Base-by-base conservation (phyloP, 2,329 filamentous ascomycete genomes). In the Fusarium sp. region DNA sequence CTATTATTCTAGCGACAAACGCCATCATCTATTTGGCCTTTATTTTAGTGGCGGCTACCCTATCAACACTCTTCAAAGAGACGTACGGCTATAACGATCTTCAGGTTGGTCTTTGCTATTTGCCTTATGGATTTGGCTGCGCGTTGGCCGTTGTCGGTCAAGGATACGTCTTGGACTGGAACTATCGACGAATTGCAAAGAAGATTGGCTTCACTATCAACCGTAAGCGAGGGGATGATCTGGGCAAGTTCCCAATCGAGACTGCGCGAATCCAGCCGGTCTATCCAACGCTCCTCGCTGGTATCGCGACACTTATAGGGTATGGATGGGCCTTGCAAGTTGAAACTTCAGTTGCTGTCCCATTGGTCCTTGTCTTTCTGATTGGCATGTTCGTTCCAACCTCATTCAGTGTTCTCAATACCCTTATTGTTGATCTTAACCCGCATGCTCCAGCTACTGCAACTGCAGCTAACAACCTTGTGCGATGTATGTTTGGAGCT, bases 121-220 rank as follows among this genome's bases (percentile, higher is more conserved):
- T 90, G 18, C 87, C 88, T 2, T 87, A 89, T 58, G 88, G 88
- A 1, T 76, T 85, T 6, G 87, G 87, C 8, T 88, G 86, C 65
- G 86, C 83, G 44, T 66, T 85, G 15, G 84, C 87, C 3, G 84
- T 87, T 18, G 74, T 89, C 32, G 79, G 80, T n/a, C 88, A 89
- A 69, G 92, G 93, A 10, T 86, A 86, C 72, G 77, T 89, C 11
- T 82, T 89, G 54, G 88, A 90, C 80, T 91, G 89, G 86, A 95
- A 95, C 80, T 97, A 93, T 80, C 87, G 90, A 12, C 88, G 92
- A 44, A 87, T 91, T 53, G 92, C 93, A 3, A 85, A 84, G 55
- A 86, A 87, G 38, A 83, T 91, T 22, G 90, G 90, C 11, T 84
- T 94, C 65, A 83, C 84, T 5, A 88, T 94, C 72, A 88, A 89